These are phyloP conservation scores for Xylaria flabelliformis DNA, from an alignment of 495 filamentous ascomycete genomes.

Conservation along the genomic window DNA sequence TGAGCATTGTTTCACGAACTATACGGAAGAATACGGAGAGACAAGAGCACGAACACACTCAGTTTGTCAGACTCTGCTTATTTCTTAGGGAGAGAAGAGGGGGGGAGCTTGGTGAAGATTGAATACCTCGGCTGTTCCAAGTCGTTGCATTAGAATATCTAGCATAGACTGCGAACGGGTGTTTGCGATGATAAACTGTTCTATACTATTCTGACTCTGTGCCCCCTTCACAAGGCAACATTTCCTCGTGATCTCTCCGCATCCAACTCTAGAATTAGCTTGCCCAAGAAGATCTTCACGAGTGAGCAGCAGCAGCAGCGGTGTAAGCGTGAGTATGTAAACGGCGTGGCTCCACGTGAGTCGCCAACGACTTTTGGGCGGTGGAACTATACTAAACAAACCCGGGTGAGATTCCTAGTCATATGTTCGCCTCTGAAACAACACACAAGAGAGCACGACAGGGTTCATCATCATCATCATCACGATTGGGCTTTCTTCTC, in stretches of 20 bases:
- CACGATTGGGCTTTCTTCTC: no score
- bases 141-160: constrained; percentile 12
- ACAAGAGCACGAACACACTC: not conserved
- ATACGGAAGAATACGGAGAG: constrained; percentile 4
- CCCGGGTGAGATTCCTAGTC: constrained; percentile 1
- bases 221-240: not conserved
- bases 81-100: not conserved
- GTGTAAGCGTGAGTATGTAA: not conserved
- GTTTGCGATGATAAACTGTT: not conserved
- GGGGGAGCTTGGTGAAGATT: constrained; percentile 17
- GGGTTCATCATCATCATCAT: not conserved
- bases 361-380: not conserved
- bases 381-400: not conserved
- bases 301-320: not conserved
- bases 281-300: not conserved
- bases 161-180: constrained; percentile 7
- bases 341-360: constrained; percentile 8
- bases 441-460: not conserved
- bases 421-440: constrained; percentile 7
- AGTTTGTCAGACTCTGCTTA: not conserved
- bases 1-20: constrained; percentile 15
- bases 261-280: not conserved
- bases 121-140: not conserved
- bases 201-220: not conserved
- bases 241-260: not conserved